Percentiles rank a stretch among this genome's conserved stretches.
Conservation (phyloP, 2,329 filamentous ascomycete species). For the Botrytis byssoidea region DNA sequence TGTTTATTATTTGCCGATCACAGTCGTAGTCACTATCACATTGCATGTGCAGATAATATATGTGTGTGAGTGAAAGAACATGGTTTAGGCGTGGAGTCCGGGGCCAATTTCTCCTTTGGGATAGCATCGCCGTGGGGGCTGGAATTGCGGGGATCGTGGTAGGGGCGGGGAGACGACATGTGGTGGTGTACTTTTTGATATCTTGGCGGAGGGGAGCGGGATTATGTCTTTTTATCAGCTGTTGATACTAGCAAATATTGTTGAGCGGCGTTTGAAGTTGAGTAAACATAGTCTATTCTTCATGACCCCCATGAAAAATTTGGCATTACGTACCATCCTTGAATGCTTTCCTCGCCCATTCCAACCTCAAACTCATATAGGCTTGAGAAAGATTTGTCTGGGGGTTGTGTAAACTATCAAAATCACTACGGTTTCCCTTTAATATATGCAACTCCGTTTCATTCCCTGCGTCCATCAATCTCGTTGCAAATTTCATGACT, state of each 20-base stretch:
- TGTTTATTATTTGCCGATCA: constrained; percentile 7
- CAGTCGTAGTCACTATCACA: constrained; percentile 16
- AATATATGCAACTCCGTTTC: constrained; percentile 41
- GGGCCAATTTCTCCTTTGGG: background rate
- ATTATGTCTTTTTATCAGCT: background rate
- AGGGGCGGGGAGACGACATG: background rate
- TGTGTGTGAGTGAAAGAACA: constrained; percentile 5
- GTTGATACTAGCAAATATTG: too few species aligned
- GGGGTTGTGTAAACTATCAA: background rate
- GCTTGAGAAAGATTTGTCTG: constrained; percentile 1
- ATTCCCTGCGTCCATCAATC: constrained; percentile 40
- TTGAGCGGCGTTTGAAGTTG: background rate
- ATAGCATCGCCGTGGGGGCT: background rate
- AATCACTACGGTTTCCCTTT: constrained; percentile 33
- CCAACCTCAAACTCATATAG: background rate
- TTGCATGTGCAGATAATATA: constrained; percentile 13
- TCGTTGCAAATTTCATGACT: constrained; percentile 39
- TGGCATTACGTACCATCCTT: too few species aligned
- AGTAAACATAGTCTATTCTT: too few species aligned
- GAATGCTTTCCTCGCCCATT: background rate
- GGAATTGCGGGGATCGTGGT: background rate
- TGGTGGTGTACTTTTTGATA: background rate
- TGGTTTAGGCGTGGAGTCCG: constrained; percentile 15
- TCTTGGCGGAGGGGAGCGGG: background rate
- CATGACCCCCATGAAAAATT: background rate